These are phyloP conservation scores for Peronospora farinosa DNA, from an alignment of 352 stramenopile genomes.

Conservation along the genomic window DNA sequence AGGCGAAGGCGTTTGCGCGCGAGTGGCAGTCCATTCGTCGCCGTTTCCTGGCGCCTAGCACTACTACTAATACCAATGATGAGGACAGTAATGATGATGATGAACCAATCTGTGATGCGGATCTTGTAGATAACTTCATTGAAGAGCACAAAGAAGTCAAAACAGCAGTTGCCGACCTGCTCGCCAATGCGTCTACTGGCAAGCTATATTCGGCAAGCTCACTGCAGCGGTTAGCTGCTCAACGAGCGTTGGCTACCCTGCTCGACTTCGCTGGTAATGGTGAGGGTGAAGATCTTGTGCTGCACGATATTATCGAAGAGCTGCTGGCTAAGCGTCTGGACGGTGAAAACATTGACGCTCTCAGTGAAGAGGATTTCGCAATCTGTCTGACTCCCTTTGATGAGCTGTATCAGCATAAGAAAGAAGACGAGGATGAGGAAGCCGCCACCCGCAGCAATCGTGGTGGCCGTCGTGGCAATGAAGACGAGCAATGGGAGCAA, in stretches of 20 bases:
- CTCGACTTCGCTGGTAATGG: conserved; percentile 79
- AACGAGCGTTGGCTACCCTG: conserved; percentile 63
- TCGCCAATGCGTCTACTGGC: conserved; percentile 39
- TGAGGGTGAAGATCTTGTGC: conserved; percentile 61
- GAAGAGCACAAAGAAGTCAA: conserved; percentile 61
- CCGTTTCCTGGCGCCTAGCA: conserved; percentile 40
- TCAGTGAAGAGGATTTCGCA: conserved; percentile 52
- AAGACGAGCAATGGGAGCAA: conserved; percentile 83
- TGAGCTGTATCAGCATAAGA: conserved; percentile 69
- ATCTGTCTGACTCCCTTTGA: conserved; percentile 63
- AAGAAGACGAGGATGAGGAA: conserved; percentile 29
- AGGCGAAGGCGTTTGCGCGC: conserved; percentile 37
- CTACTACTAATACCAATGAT: conserved; percentile 5
- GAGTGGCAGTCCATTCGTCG: conserved; percentile 67
- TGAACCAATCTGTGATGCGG: conserved; percentile 51
- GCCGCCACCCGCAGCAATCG: conserved; percentile 27
- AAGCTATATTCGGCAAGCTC: conserved; percentile 46
- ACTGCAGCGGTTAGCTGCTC: conserved; percentile 51
- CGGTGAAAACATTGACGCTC: conserved; percentile 37
- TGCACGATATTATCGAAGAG: conserved; percentile 66
- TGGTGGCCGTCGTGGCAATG: conserved; percentile 48
- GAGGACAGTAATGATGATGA: conserved; percentile 44
- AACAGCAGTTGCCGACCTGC: conserved; percentile 38
- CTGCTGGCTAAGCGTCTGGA: conserved; percentile 50
- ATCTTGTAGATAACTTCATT: conserved; percentile 67